Evolutionary conservation across 352 stramenopile genomes (phyloP).

Genomic region (Phytophthora sp.): DNA sequence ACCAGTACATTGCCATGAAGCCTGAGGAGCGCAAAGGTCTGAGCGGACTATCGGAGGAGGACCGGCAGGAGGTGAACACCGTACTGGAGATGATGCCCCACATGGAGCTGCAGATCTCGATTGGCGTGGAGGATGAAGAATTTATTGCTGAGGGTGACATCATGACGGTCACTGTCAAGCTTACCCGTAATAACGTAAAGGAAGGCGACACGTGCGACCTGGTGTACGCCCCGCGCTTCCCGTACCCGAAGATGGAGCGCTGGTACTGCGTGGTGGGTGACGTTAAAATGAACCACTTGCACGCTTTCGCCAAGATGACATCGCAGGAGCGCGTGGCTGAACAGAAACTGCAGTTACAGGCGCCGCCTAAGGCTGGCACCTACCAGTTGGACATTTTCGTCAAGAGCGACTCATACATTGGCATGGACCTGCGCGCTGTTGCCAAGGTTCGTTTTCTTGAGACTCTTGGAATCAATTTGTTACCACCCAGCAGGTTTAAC

Average conservation of each 20-base stretch:
- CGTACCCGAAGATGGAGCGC: slow-evolving; percentile 95
- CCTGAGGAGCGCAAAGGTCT: slow-evolving; percentile 95
- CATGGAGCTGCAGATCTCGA: slow-evolving; percentile 92
- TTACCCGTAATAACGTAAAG: slow-evolving; percentile 97
- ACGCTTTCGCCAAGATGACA: slow-evolving; percentile 97
- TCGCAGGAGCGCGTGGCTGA: slow-evolving; percentile 88
- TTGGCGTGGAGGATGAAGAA: slow-evolving; percentile 90
- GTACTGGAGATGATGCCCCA: slow-evolving; percentile 95
- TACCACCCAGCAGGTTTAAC: no score
- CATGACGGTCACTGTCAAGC: slow-evolving; percentile 96
- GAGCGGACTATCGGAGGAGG: slow-evolving; percentile 87
- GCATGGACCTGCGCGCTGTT: slow-evolving; percentile 93
- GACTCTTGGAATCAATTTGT: not conserved
- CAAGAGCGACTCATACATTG: slow-evolving; percentile 98
- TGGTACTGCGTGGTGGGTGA: slow-evolving; percentile 98
- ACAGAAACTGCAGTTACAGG: slow-evolving; percentile 96
- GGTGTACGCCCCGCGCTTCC: slow-evolving; percentile 97
- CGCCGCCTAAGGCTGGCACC: slow-evolving; percentile 91
- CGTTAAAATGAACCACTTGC: slow-evolving; percentile 93
- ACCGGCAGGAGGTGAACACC: slow-evolving; percentile 94
- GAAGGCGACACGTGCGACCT: slow-evolving; percentile 94
- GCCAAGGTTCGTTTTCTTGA: slow-evolving; percentile 72
- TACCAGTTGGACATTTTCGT: slow-evolving; percentile 98
- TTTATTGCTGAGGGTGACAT: slow-evolving; percentile 99
- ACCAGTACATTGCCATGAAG: slow-evolving; percentile 93